These are phyloP conservation scores for Penicillium nordicum DNA, from an alignment of 2,329 filamentous ascomycete genomes.

Conservation along the genomic window DNA sequence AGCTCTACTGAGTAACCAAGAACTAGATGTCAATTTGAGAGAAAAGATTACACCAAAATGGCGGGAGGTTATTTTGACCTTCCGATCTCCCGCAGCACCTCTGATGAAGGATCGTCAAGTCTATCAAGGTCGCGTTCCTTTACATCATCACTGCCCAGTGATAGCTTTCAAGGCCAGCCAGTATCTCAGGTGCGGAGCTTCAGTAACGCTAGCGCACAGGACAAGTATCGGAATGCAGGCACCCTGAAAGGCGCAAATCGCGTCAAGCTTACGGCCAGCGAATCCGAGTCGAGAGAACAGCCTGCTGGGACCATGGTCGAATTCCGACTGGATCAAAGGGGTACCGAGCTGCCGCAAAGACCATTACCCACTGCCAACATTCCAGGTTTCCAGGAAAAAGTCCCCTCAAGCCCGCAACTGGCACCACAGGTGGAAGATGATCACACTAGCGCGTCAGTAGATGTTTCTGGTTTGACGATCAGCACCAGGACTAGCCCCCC, in stretches of 20 bases:
- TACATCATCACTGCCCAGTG: slow-evolving; percentile 24
- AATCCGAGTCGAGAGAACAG: slow-evolving; percentile 20
- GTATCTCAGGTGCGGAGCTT: slow-evolving; percentile 9
- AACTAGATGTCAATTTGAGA: not conserved
- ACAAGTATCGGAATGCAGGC: slow-evolving; percentile 38
- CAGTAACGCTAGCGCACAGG: slow-evolving; percentile 28
- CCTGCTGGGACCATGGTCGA: slow-evolving; percentile 26
- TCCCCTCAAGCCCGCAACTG: slow-evolving; percentile 20
- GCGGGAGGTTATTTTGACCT: slow-evolving; percentile 36
- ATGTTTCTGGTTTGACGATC: slow-evolving; percentile 30
- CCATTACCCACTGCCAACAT: slow-evolving; percentile 37
- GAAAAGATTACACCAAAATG: slow-evolving; percentile 24
- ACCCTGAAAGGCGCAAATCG: slow-evolving; percentile 37
- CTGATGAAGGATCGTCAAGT: slow-evolving; percentile 13
- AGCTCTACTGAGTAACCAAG: slow-evolving; percentile 7
- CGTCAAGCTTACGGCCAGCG: slow-evolving; percentile 32
- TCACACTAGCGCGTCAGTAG: slow-evolving; percentile 26
- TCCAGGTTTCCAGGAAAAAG: slow-evolving; percentile 31
- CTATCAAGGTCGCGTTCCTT: slow-evolving; percentile 28
- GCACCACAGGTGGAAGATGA: slow-evolving; percentile 25
- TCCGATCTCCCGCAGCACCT: slow-evolving; percentile 22
- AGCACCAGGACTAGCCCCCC: slow-evolving; percentile 24
- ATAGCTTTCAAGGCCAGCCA: slow-evolving; percentile 19
- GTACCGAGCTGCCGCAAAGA: slow-evolving; percentile 28
- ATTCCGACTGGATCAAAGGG: slow-evolving; percentile 31